Percentiles rank a stretch among this genome's conserved stretches.
These are phyloP conservation scores for Penicillium concentricum DNA, from an alignment of 2,329 filamentous ascomycete species.

Conservation along the genomic window DNA sequence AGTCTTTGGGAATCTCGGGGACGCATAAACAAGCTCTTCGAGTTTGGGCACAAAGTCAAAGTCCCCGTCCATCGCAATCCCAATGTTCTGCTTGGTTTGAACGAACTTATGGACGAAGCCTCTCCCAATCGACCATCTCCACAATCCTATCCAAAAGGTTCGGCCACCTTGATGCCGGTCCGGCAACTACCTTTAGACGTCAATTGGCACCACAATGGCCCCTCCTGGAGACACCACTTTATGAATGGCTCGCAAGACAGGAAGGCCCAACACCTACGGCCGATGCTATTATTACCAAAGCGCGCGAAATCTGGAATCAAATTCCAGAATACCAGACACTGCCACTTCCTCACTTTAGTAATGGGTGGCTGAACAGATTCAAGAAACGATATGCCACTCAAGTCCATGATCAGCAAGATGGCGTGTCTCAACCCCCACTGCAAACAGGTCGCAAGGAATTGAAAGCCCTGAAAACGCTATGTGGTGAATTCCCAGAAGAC, in stretches of 20 bases:
- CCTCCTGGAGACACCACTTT: not conserved
- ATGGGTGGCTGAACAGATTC: conserved; percentile 17
- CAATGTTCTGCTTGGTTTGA: conserved; percentile 5
- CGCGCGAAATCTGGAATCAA: conserved; percentile 14
- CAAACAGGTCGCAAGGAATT: not conserved
- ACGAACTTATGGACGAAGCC: not conserved
- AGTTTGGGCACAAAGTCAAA: not conserved
- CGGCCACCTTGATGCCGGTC: not conserved
- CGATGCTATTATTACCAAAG: conserved; percentile 14
- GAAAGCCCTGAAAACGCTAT: conserved; percentile 12
- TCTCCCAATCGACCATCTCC: conserved; percentile 5
- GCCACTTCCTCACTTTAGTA: conserved; percentile 16
- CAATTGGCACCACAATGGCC: conserved; percentile 6
- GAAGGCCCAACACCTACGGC: not conserved
- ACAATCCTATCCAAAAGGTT: conserved; percentile 1
- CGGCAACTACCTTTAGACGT: not conserved
- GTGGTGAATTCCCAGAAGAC: conserved; percentile 15
- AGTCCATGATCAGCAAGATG: not conserved
- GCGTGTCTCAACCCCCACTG: not conserved
- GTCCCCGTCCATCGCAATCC: conserved; percentile 1
- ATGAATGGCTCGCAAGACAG: conserved; percentile 1
- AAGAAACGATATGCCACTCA: not conserved
- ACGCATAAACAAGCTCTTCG: conserved; percentile 7
- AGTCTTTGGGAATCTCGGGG: not conserved
- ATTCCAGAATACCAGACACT: conserved; percentile 16